Base-by-base conservation (phyloP, 2,329 filamentous ascomycete genomes). In the Penicillium hesseltinei region DNA sequence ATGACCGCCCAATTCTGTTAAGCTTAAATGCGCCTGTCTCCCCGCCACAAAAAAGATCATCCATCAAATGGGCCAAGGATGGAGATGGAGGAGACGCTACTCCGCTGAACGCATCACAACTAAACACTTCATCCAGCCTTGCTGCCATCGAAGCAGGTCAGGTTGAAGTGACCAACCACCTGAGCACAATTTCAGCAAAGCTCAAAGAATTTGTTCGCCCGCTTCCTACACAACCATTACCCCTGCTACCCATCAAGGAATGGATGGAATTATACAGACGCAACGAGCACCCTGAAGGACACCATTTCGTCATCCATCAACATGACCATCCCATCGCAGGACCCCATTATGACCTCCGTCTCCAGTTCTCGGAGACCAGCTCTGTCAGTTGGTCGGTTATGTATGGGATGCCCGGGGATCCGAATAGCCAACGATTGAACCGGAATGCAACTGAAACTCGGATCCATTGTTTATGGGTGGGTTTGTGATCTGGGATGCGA, bases 301-400 rank as follows among this genome's bases (percentile, higher is more conserved):
- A 72, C 23, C 84, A 87, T 69, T 90, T 90, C 66, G 83, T 90
- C 51, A 80, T 90, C 38, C 87, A 90, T 69, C 87, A 91, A 67
- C 87, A 91, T 68, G 87, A 89, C 66, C 88, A 90, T 68, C 88
- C 88, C 1, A 71, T 88, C 43, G 86, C 88, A 10, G 87, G 88
- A 25, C 80, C 81, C 1, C 85, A 88, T 68, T 89, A 90, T 75
- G 88, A 90, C 70, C 77, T 90, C 21, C 80, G 88, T 3, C 76
- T 90, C 19, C 87, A 90, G 70, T 87, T 90, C 69, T 90, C 88
- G 31, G 78, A 81, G 56, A 81, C 82, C 0, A 89, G 87, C 66
- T 87, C 85, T 27, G 81, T 84, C 11, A 88, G 84, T 58, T 90
- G 77, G 70, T 83, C 84, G 0, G 79, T 87, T 62, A 86, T 85